Evolutionary conservation across 768 basidiomycete genomes (phyloP), one percentile per base, ranked within the genome.

Genomic region (Auricularia sp.): DNA sequence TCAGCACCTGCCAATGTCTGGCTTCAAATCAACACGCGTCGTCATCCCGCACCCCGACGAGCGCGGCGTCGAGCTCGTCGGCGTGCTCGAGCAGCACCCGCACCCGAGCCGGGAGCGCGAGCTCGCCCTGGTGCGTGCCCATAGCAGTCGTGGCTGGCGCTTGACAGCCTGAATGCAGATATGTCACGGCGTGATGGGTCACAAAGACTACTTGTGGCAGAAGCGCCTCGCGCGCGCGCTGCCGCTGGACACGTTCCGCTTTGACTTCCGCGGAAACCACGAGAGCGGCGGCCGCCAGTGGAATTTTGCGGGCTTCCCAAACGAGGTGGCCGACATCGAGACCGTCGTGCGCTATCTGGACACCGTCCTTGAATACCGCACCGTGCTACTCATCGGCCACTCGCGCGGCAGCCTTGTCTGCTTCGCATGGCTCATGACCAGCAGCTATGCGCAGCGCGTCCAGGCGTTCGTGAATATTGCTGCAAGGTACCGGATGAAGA

Each of bases 131-230:
- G 89, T 89, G 65, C 59, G 85, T 79, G 10, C 35, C 51, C 34
- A 24, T 63, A 36, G 39, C 34, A 44, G 18, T 37, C 56, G 63
- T 69, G 24, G 62, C 3, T 24, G 10, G 10, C 18, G 36, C 35
- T 54, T 3, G n/a, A 7, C 29, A 35, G 6, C 29, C 8, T 1
- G 39, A 24, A 45, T 5, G 42, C 71, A 92, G 90, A 87, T 92
- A 68, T 75, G 92, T 7, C 90, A 93, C 73, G 90, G 90, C 61
- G 80, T 84, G 29, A 80, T 90, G 81, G 90, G 90, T n/a, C 91
- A 93, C 74, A 92, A 92, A 70, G 87, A 93, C 72, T 93, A 93
- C 75, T 73, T 93, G 61, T 92, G 88, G 77, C 87, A 89, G 74
- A 87, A 86, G 71, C 83, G 81, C 14, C 83, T 93, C 21, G 89